Evolutionary conservation across 2,329 filamentous ascomycete species (phyloP).

Genomic region (Dactylellina drechsleri): DNA sequence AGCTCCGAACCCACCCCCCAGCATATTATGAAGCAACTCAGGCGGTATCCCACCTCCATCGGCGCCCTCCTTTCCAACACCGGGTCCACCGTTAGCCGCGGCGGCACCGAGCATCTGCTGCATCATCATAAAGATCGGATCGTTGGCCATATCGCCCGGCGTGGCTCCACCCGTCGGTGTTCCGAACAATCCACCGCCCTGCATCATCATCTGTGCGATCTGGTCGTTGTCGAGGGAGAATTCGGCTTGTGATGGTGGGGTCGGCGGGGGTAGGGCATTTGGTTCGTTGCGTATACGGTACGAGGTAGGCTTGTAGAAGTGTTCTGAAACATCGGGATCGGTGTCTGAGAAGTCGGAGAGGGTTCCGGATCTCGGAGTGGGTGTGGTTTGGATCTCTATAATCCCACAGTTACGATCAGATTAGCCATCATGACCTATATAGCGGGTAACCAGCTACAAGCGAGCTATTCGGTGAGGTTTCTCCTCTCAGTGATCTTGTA

Average conservation of each 20-base stretch:
- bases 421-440: constrained; percentile 8
- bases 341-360: constrained; percentile 66
- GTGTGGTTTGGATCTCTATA: constrained; percentile 17
- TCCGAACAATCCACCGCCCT: constrained; percentile 60
- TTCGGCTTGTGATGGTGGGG: constrained; percentile 57
- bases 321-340: constrained; percentile 81
- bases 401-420: not conserved
- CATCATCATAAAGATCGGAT: constrained; percentile 79
- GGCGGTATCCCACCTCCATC: constrained; percentile 52
- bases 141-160: constrained; percentile 69
- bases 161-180: constrained; percentile 56
- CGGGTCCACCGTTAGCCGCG: constrained; percentile 60
- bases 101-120: constrained; percentile 72
- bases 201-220: constrained; percentile 70
- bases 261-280: constrained; percentile 54
- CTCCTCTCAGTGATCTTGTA: not conserved
- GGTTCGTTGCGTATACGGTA: constrained; percentile 61
- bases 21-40: constrained; percentile 58
- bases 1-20: constrained; percentile 59
- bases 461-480: too few relatives aligned
- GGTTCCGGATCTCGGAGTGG: constrained; percentile 62
- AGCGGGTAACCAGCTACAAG: not conserved
- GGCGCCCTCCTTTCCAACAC: constrained; percentile 61
- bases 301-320: constrained; percentile 71
- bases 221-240: constrained; percentile 65